Evolutionary conservation across 75 land plant genomes (phyloP).

Genomic region (Sequoiadendron giganteum): DNA sequence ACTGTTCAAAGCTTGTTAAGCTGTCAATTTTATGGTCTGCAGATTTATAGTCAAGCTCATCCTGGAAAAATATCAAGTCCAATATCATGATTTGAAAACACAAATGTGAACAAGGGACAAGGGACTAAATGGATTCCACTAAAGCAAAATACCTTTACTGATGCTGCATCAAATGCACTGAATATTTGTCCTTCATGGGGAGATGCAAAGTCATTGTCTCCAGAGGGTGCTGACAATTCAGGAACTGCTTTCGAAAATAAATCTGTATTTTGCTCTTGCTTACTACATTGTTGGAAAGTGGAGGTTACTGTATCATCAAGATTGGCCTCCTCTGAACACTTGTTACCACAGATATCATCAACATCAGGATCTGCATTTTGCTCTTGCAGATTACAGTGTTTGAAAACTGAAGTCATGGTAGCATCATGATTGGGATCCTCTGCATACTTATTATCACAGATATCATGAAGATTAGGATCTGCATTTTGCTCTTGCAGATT

Average conservation of each 20-base stretch:
- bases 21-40: conserved; percentile 27
- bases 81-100: not conserved
- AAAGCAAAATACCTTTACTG: not conserved
- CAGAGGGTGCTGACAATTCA: not conserved
- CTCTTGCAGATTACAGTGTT: not conserved
- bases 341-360: not conserved
- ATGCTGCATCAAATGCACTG: not conserved
- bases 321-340: not conserved
- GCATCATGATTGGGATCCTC: not conserved
- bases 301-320: not conserved
- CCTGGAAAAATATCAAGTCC: conserved; percentile 18
- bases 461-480: not conserved
- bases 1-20: conserved; percentile 31
- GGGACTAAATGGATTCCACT: conserved; percentile 1
- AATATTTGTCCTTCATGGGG: not conserved
- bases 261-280: conserved; percentile 1
- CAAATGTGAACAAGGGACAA: not conserved
- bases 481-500: not conserved
- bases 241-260: not conserved
- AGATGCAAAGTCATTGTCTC: not conserved
- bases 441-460: not conserved
- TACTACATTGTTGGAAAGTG: not conserved
- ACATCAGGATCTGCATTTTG: not conserved
- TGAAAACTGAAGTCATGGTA: not conserved
- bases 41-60: conserved; percentile 10